phyloP scores from a whole-genome alignment of 495 filamentous ascomycete species.

The Talaromyces wortmannii region DNA sequence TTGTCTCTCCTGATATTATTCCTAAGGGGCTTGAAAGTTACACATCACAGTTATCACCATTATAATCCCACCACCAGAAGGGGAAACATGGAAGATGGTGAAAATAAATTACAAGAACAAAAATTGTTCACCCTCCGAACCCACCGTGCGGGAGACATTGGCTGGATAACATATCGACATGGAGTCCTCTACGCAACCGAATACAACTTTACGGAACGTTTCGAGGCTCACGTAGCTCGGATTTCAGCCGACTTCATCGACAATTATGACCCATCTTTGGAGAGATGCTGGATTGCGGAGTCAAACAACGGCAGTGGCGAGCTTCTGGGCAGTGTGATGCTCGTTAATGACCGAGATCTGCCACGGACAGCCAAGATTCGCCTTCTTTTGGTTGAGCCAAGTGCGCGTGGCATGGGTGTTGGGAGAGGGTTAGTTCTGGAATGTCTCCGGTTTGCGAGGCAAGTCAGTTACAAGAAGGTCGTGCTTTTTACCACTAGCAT shows the following conservation, averaged over 20 bases:
- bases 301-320: constrained; percentile 5
- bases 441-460: constrained; percentile 18
- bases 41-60: no score
- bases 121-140: constrained; percentile 1
- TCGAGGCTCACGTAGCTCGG: constrained; percentile 16
- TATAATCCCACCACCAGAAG: no score
- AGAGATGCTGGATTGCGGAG: constrained; percentile 26
- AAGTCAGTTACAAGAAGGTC: constrained; percentile 17
- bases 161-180: constrained; percentile 19
- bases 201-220: constrained; percentile 15
- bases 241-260: constrained; percentile 19
- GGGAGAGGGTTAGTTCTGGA: constrained; percentile 13
- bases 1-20: no score
- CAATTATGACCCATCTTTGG: constrained; percentile 11
- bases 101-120: not conserved
- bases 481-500: constrained; percentile 21
- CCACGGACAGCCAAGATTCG: constrained; percentile 16
- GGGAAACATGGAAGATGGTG: not conserved
- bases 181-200: constrained; percentile 17
- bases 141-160: constrained; percentile 19
- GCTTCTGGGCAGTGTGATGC: constrained; percentile 20
- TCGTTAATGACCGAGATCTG: constrained; percentile 15
- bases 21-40: no score
- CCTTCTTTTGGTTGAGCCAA: constrained; percentile 19
- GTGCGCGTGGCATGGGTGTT: constrained; percentile 18